Evolutionary conservation across 768 basidiomycete genomes (phyloP).

Genomic region (Rhodotorula diobovata): DNA sequence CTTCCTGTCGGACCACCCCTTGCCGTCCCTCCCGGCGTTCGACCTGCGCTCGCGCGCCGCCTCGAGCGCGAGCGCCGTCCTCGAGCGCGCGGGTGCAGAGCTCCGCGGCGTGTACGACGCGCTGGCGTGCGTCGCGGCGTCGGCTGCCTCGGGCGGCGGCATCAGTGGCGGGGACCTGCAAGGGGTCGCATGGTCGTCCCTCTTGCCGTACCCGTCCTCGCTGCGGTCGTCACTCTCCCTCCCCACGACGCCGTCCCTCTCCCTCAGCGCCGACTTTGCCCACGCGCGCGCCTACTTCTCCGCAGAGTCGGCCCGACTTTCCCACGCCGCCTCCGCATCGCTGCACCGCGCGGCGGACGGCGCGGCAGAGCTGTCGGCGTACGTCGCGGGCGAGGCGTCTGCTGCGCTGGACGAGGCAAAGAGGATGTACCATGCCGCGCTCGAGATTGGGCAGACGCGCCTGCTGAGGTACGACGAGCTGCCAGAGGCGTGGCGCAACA

Average conservation of each 20-base stretch:
- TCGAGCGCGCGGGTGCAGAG: conserved; percentile 17
- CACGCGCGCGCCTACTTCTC: conserved; percentile 29
- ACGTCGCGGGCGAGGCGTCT: conserved; percentile 7
- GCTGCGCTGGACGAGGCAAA: conserved; percentile 27
- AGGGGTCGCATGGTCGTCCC: no score
- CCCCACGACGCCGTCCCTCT: conserved; percentile 7
- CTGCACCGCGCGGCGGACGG: conserved; percentile 14
- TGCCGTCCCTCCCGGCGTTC: conserved; percentile 24
- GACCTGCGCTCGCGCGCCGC: conserved; percentile 2
- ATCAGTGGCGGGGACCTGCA: no score
- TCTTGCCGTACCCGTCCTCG: background rate
- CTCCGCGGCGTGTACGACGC: conserved; percentile 7
- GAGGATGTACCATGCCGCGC: conserved; percentile 32
- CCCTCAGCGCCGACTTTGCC: conserved; percentile 13
- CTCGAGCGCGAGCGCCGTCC: conserved; percentile 22
- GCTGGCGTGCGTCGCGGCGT: conserved; percentile 2
- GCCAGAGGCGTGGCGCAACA: conserved; percentile 44
- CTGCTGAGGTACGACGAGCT: conserved; percentile 44
- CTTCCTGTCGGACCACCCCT: conserved; percentile 34
- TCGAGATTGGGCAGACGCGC: conserved; percentile 37
- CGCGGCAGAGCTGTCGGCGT: conserved; percentile 19
- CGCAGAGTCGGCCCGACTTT: conserved; percentile 23
- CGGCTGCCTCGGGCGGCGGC: no score
- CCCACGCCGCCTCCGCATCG: conserved; percentile 2
- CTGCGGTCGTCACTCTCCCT: conserved; percentile 19